Conservation (phyloP, 306 rosid genomes). For the Medicago lupulina region DNA sequence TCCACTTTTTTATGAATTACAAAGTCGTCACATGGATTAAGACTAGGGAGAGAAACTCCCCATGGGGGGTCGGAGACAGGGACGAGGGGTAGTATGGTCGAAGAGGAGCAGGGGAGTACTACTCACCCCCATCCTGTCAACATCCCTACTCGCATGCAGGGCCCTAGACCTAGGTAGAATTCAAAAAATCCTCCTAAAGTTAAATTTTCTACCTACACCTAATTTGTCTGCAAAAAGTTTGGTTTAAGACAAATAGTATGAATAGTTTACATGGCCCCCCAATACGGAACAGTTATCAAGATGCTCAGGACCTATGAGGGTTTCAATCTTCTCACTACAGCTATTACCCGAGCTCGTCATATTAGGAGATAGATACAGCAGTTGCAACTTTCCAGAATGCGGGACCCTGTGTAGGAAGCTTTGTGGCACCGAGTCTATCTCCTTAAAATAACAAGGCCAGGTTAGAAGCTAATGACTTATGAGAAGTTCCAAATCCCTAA, state of each 20-base stretch:
- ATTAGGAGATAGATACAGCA: background rate
- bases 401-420: conserved; percentile 2
- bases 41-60: too few relatives aligned
- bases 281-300: background rate
- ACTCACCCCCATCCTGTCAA: background rate
- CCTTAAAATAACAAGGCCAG: background rate
- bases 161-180: too few relatives aligned
- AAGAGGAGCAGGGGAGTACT: too few relatives aligned
- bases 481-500: background rate
- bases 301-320: conserved; percentile 16
- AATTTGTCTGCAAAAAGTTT: conserved; percentile 1
- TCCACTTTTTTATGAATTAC: too few relatives aligned
- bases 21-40: too few relatives aligned
- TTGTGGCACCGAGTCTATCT: background rate
- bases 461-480: background rate
- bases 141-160: background rate
- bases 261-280: background rate
- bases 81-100: too few relatives aligned
- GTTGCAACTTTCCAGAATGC: background rate
- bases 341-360: conserved; percentile 15
- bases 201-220: background rate
- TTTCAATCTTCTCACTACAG: conserved; percentile 8
- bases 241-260: background rate
- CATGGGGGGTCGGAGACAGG: too few relatives aligned
- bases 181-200: too few relatives aligned